Evolutionary conservation across 495 filamentous ascomycete species (phyloP), one percentile per base, ranked within the genome.

Genomic region (Penicillium diatomitis): DNA sequence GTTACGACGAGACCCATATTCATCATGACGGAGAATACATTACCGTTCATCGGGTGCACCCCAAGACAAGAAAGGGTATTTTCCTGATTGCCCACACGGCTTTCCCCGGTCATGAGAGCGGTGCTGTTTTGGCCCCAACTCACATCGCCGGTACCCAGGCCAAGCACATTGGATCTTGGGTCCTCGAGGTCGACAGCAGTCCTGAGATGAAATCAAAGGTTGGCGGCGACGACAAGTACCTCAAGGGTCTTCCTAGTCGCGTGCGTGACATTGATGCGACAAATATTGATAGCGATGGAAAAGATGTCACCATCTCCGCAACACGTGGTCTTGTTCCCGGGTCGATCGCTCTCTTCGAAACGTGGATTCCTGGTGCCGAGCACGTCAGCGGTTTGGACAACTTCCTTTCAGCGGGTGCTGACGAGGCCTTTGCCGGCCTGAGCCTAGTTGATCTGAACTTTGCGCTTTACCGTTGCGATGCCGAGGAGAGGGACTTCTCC

Each of bases 11-110:
- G 68, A 95, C 90, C 30, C 88, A 95, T 63, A 87, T 99, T 41
- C 90, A 97, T 60, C 94, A 99, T 62, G 89, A 97, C 58, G 83
- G 85, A 40, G 84, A 97, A 68, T 97, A 92, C 59, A 83, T 99
- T 57, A 97, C 94, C 4, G 88, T 99, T 6, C 94, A 99, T 63
- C 76, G 94, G 53, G 88, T 96, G 4, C 88, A 99, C 59, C 92
- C 91, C 0, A 81, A 84, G 51, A 88, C 86, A 0, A 75, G 95
- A 41, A 91, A 90, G 56, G 94, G 94, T 38, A 87, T 95, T 60
- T 96, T 97, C 69, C 69, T 96, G 30, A 87, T 96, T 48, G 90
- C 94, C 0, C 94, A 97, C 53, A 96, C 90, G 32, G 91, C 94
- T 3, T 96, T 87, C 62, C 88, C 90, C 8, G 88, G 87, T 4